Evolutionary conservation across 2,329 filamentous ascomycete genomes (phyloP), one percentile per base, ranked within the genome.

Genomic region (Ceratocystis ficicola): DNA sequence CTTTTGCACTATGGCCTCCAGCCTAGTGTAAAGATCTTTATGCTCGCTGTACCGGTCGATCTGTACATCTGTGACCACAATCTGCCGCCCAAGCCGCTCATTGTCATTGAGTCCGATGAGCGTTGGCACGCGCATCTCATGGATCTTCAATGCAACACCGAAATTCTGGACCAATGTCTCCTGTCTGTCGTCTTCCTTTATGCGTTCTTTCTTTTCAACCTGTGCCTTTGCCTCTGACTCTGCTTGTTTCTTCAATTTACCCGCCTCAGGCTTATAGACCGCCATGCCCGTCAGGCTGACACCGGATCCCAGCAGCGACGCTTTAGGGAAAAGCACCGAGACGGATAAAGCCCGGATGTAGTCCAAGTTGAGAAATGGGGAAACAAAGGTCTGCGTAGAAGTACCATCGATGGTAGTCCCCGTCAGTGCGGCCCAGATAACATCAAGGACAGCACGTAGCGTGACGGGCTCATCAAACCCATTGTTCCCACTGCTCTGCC

Each of bases 31-130:
- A 20, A 76, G 74, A 72, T 90, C 83, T 22, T 74, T 73, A 10
- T 70, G 69, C 8, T 72, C 73, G 48, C 76, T 72, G 59, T 80
- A 77, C 63, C 76, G 75, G 65, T 89, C 85, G 62, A 90, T 76
- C 73, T 83, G 81, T 10, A 89, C 73, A 66, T 82, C 86, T 8
- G 83, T 79, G 17, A 87, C 75, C 1, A 90, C 80, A 63, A 86
- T 80, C 75, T 91, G 88, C 74, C 84, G 87, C 2, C 79, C 80
- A 44, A 75, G 69, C 68, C 88, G 77, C 78, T 92, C 88, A 70
- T 90, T 87, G 25, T 77, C 73, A 71, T 92, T 90, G 32, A 92
- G 82, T 0, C 88, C 88, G 60, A 92, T 83, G 62, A 92, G 73
- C 41, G 83, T 85, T 30, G 87, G 86, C 8, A 90, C 78, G 46